Evolutionary conservation across 331 rosid genomes (phyloP).

Genomic region (Malus hybrid): DNA sequence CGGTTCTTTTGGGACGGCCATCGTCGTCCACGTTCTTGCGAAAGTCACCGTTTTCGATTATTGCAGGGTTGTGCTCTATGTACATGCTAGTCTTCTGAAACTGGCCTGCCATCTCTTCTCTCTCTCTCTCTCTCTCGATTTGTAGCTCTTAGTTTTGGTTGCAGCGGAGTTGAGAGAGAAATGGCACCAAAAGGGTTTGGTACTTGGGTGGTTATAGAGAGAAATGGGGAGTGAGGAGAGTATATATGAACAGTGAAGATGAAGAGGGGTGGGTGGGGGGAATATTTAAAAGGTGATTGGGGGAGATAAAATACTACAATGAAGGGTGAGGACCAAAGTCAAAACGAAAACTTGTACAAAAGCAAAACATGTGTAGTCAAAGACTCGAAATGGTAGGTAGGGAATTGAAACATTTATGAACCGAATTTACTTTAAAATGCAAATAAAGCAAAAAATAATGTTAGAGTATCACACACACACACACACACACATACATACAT

Average conservation of each 20-base stretch:
- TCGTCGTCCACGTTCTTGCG: slow-evolving; percentile 74
- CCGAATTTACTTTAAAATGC: background rate
- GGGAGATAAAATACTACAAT: too few relatives aligned
- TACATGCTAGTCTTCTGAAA: slow-evolving; percentile 58
- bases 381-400: background rate
- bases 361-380: background rate
- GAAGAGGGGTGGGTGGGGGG: background rate
- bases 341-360: slow-evolving; percentile 12
- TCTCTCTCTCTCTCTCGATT: background rate
- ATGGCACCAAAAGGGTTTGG: background rate
- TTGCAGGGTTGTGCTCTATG: slow-evolving; percentile 48
- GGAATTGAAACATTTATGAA: background rate
- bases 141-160: background rate
- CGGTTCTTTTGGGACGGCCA: slow-evolving; percentile 73
- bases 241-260: slow-evolving; percentile 1
- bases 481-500: too few relatives aligned
- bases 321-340: slow-evolving; percentile 18
- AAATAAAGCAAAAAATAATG: background rate
- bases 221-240: slow-evolving; percentile 1
- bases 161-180: background rate
- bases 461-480: background rate
- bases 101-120: slow-evolving; percentile 33
- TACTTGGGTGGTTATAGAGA: background rate
- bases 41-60: slow-evolving; percentile 23
- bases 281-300: background rate